These are phyloP conservation scores for Ceratobasidium sp. DNA, from an alignment of 1,284 basidiomycete species.

Conservation along the genomic window DNA sequence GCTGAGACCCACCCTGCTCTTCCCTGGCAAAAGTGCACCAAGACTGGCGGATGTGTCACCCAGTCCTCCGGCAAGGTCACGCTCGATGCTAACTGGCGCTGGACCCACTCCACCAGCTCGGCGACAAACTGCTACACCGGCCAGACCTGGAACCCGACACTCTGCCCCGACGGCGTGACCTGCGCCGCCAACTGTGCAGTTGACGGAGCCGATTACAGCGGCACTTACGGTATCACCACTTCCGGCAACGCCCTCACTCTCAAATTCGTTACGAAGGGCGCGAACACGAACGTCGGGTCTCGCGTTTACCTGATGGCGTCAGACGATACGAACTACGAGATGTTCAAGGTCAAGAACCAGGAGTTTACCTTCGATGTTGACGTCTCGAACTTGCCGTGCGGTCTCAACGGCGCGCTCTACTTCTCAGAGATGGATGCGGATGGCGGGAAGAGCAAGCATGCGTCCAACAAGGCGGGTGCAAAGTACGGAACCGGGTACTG, in stretches of 20 bases:
- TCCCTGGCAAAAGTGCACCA: no score
- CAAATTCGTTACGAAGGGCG: conserved; percentile 7
- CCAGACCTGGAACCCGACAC: conserved; percentile 43
- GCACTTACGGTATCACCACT: conserved; percentile 60
- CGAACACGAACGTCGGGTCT: no score
- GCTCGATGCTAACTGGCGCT: conserved; percentile 35
- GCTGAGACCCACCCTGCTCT: conserved; percentile 4
- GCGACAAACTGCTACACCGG: conserved; percentile 66
- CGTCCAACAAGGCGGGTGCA: no score
- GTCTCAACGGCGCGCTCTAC: no score
- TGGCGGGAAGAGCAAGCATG: no score
- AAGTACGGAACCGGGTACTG: no score
- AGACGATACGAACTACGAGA: neutral
- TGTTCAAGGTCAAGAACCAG: no score
- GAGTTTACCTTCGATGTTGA: no score
- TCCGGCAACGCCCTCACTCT: conserved; percentile 52
- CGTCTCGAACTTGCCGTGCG: no score
- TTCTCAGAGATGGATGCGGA: no score
- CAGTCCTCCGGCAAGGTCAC: conserved; percentile 23
- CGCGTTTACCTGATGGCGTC: neutral
- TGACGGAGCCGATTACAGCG: conserved; percentile 66
- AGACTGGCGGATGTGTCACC: conserved; percentile 13
- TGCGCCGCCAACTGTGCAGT: conserved; percentile 65
- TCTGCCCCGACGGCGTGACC: conserved; percentile 61
- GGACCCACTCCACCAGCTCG: conserved; percentile 42